Evolutionary conservation across 139 green algal species (phyloP).

Genomic region (Edaphochlamys debaryana): DNA sequence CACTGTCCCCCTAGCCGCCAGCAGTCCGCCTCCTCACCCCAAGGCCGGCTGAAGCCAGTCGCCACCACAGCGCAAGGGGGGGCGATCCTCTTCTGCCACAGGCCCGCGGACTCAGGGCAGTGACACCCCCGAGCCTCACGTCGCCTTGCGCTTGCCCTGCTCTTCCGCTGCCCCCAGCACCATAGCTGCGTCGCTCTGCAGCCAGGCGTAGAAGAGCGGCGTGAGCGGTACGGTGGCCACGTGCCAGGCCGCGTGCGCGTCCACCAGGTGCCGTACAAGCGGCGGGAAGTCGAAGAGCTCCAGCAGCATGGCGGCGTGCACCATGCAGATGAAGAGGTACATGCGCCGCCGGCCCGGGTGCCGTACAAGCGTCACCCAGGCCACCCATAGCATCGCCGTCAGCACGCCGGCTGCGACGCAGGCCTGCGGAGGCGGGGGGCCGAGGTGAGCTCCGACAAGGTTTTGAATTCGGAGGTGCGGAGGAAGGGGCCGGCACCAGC

Average conservation of each 20-base stretch:
- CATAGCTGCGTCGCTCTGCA: slow-evolving; percentile 48
- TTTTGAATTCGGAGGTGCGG: slow-evolving; percentile 23
- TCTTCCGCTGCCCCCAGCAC: too few relatives aligned
- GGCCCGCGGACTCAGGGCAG: too few relatives aligned
- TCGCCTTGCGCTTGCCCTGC: too few relatives aligned
- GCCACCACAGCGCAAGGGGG: too few relatives aligned
- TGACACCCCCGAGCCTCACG: too few relatives aligned
- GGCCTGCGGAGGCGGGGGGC: too few relatives aligned
- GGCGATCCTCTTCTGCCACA: too few relatives aligned
- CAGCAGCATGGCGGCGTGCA: slow-evolving; percentile 72
- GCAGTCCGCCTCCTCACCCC: too few relatives aligned
- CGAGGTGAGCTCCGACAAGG: slow-evolving; percentile 82
- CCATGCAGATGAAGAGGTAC: slow-evolving; percentile 65
- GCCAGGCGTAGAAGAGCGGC: slow-evolving; percentile 82
- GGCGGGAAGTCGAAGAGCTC: slow-evolving; percentile 92
- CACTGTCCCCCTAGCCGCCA: too few relatives aligned
- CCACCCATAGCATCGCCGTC: slow-evolving; percentile 51
- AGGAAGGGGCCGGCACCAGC: too few relatives aligned
- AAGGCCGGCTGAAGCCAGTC: too few relatives aligned
- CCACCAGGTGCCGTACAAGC: slow-evolving; percentile 63
- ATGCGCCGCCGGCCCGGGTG: slow-evolving; percentile 60
- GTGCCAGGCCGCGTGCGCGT: slow-evolving; percentile 91
- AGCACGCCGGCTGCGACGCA: slow-evolving; percentile 71
- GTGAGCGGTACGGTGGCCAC: slow-evolving; percentile 75
- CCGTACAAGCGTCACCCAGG: not conserved